Base-by-base conservation (phyloP, 257 asterid genomes). In the Hygrophila difformis region DNA sequence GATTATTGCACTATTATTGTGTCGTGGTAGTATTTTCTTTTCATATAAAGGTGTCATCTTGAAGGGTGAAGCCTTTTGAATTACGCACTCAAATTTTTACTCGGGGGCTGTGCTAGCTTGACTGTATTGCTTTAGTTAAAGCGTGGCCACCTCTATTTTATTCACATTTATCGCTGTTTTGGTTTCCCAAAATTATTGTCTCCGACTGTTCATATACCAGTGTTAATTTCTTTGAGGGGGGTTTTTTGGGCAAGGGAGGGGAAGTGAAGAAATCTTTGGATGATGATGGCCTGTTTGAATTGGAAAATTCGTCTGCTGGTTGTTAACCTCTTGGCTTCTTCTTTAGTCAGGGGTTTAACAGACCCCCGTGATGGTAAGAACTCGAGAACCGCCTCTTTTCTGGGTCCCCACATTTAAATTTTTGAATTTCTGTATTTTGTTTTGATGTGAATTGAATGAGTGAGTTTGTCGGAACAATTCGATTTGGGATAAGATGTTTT, bases 321-420 rank as follows among this genome's bases (percentile, higher is more conserved):
- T 71, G 65, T 72, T 40, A 52, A 60, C 17, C 3, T 88, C 19
- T 44, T 69, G 41, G 56, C 69, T 39, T 47, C 62, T 51, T 66
- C 80, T 53, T 56, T 55, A 34, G 57, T 59, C 62, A 38, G 57
- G 45, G 98, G 93, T 44, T 45, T 58, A 22, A 89, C 98, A 4
- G 94, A 79, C 70, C 75, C 85, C 64, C 84, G 85, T 53, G 98
- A 89, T 61, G 93, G 97, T 84, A 75, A 51, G 51, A 12, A n/a
- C 8, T 26, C 36, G 14, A 19, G 12, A 33, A 22, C 21, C 47
- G 9, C 17, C 33, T 36, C 11, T 36, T 51, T 39, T 51, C 13
- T 12, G 29, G 7, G 7, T 24, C 5, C 37, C 10, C 3, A 4
- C 37, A 5, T 33, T 33, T 26, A 3, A 8, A 3, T 5, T 5